Evolutionary conservation across 257 asterid species (phyloP).

Genomic region (Fraxinus excelsior): DNA sequence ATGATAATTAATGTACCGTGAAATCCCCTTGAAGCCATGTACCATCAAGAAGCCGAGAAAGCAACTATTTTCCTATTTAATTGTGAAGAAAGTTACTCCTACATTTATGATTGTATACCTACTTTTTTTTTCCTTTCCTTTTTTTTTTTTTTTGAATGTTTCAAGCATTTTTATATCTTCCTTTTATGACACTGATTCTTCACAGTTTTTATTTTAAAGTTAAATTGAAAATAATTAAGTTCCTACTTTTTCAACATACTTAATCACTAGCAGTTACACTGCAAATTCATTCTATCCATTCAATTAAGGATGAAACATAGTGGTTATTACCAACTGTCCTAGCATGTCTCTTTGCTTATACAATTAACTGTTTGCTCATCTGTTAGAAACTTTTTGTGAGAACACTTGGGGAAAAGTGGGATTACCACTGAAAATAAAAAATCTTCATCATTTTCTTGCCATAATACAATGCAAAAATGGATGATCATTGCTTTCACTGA

Average conservation of each 20-base stretch:
- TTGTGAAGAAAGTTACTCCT: no score
- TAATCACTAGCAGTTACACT: background rate
- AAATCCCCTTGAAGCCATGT: background rate
- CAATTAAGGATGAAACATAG: background rate
- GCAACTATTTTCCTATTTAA: background rate
- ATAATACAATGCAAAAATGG: background rate
- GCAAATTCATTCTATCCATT: background rate
- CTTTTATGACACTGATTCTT: background rate
- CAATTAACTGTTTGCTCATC: background rate
- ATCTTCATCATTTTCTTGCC: background rate
- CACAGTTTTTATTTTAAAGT: background rate
- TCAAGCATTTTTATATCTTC: background rate
- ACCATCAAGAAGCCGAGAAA: background rate
- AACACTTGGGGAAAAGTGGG: background rate
- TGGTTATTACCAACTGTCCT: background rate
- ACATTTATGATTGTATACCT: no score
- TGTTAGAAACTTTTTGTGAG: background rate
- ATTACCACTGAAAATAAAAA: background rate
- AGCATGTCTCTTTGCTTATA: background rate
- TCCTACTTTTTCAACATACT: background rate
- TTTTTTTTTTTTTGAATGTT: background rate
- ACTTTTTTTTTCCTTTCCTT: no score
- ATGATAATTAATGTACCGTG: background rate
- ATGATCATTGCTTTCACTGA: background rate
- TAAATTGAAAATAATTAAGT: background rate